phyloP scores from a whole-genome alignment of 1,139 yeast genomes.

The Nadsonia starkeyi-henricii region DNA sequence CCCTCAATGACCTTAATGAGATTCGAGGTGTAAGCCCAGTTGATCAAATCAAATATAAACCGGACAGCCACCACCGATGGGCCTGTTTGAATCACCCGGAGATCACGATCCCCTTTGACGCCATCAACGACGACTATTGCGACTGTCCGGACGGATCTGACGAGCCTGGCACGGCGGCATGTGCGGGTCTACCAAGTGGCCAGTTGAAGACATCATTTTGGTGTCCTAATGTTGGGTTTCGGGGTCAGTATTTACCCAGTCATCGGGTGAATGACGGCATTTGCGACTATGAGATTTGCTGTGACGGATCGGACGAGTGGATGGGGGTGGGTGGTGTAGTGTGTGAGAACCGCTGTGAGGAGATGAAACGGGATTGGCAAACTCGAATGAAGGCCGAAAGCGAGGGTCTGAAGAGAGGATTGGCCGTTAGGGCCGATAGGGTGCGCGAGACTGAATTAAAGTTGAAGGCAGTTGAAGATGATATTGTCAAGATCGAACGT shows the following conservation, averaged over 20 bases:
- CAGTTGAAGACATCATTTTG: conserved; percentile 45
- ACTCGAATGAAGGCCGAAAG: neutral
- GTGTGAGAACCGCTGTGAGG: conserved; percentile 17
- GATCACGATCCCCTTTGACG: conserved; percentile 41
- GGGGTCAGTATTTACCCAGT: conserved; percentile 34
- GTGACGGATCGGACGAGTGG: conserved; percentile 89
- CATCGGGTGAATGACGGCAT: conserved; percentile 74
- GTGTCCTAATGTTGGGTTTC: conserved; percentile 65
- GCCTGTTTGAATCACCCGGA: conserved; percentile 54
- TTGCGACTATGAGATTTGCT: conserved; percentile 80
- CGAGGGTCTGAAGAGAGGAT: neutral
- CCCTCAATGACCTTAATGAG: too few species aligned
- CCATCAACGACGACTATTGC: conserved; percentile 78
- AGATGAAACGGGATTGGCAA: conserved; percentile 5
- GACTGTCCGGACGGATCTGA: conserved; percentile 98
- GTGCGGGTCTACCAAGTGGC: conserved; percentile 25
- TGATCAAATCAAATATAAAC: conserved; percentile 37
- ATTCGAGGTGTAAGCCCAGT: conserved; percentile 6
- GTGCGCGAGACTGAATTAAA: neutral
- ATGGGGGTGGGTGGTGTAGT: conserved; percentile 17
- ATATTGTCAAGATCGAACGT: neutral
- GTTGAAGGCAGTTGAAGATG: neutral
- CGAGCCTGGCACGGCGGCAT: conserved; percentile 92
- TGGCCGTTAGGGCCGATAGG: neutral
- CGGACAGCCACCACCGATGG: conserved; percentile 44